phyloP scores from a whole-genome alignment of 371 early-diverging fungal genomes.

The Syncephalastrum contaminatum region DNA sequence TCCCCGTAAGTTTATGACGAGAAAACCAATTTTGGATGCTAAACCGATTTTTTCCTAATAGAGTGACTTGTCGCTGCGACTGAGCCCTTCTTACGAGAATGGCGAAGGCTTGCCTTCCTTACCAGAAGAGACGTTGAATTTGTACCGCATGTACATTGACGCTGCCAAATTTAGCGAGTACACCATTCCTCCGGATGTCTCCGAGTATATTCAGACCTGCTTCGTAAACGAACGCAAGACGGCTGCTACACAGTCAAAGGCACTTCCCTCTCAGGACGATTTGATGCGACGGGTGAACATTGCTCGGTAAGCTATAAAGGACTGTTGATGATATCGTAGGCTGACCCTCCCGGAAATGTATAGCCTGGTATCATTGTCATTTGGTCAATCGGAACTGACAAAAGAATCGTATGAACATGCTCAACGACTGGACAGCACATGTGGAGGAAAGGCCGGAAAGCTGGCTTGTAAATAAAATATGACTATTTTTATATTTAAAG shows the following conservation, averaged over 20 bases:
- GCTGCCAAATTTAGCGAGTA: conserved; percentile 41
- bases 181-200: conserved; percentile 51
- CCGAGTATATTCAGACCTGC: conserved; percentile 58
- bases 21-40: not conserved
- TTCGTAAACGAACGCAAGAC: conserved; percentile 56
- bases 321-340: too few species aligned
- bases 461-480: not conserved
- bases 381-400: conserved; percentile 34
- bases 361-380: conserved; percentile 37
- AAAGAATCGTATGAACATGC: conserved; percentile 41
- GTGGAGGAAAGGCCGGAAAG: not conserved
- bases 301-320: not conserved
- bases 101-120: conserved; percentile 10
- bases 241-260: conserved; percentile 30
- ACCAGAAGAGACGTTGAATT: conserved; percentile 30
- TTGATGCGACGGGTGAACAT: conserved; percentile 43
- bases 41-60: conserved; percentile 15
- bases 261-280: conserved; percentile 45
- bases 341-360: too few species aligned
- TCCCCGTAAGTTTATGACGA: conserved; percentile 47
- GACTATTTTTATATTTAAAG: too few species aligned
- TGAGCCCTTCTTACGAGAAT: conserved; percentile 20
- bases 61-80: conserved; percentile 49
- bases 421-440: conserved; percentile 23
- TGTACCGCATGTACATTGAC: conserved; percentile 54